Percentiles rank a stretch among this genome's conserved stretches.
Conservation (phyloP, 116 monocot genomes). For the Iris pallida region DNA sequence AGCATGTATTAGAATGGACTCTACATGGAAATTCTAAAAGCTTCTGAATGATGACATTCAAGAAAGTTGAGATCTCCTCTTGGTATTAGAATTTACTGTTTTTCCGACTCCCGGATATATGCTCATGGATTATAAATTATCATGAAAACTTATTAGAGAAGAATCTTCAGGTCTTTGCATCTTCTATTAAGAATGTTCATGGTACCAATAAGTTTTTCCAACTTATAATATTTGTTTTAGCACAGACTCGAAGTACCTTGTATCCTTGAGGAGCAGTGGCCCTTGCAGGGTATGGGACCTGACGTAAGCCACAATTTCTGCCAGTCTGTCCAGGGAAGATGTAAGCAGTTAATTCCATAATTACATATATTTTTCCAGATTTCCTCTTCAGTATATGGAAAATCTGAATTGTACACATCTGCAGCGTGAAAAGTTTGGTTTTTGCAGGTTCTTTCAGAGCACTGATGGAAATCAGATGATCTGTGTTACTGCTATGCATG, state of each 20-base stretch:
- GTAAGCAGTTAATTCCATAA: slow-evolving; percentile 24
- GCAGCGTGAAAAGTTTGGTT: slow-evolving; percentile 76
- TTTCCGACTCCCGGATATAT: too few relatives aligned
- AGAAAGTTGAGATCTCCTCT: too few relatives aligned
- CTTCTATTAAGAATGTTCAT: too few relatives aligned
- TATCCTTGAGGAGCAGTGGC: slow-evolving; percentile 47
- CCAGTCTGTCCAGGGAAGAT: slow-evolving; percentile 51
- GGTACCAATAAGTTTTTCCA: too few relatives aligned
- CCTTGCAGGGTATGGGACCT: slow-evolving; percentile 80
- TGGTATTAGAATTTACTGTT: too few relatives aligned
- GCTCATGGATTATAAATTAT: too few relatives aligned
- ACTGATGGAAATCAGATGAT: slow-evolving; percentile 32
- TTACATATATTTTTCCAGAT: neutral
- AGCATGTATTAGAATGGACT: too few relatives aligned
- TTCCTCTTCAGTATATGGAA: neutral
- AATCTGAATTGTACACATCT: slow-evolving; percentile 12
- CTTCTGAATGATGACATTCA: too few relatives aligned
- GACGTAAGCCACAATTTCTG: slow-evolving; percentile 30
- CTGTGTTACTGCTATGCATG: slow-evolving; percentile 55
- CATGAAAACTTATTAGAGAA: too few relatives aligned
- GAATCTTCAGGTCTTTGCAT: too few relatives aligned
- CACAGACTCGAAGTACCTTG: slow-evolving; percentile 65
- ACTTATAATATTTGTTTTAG: slow-evolving; percentile 34
- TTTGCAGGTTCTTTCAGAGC: slow-evolving; percentile 64
- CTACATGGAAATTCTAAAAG: too few relatives aligned